Conservation (phyloP, 192 early-diverging fungal genomes). For the Entomortierella parvispora region DNA sequence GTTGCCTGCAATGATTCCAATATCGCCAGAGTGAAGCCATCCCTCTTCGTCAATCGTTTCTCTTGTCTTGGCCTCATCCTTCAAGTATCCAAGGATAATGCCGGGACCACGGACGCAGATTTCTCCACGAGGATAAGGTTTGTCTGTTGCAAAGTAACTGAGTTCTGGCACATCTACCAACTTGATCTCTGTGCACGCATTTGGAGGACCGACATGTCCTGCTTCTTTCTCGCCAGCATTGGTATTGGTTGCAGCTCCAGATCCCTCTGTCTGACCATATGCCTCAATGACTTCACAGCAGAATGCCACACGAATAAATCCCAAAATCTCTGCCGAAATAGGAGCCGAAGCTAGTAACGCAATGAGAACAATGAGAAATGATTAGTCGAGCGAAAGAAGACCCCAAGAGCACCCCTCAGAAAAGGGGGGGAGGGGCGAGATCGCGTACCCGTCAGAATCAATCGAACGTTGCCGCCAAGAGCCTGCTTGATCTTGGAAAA, state of each 20-base stretch:
- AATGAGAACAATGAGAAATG: not conserved
- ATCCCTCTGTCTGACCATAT: conserved; percentile 89
- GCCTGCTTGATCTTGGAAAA: conserved; percentile 79
- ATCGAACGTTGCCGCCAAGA: conserved; percentile 85
- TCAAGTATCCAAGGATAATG: conserved; percentile 82
- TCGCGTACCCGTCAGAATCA: conserved; percentile 76
- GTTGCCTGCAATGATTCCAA: conserved; percentile 74
- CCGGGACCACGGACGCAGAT: conserved; percentile 84
- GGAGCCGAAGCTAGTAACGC: conserved; percentile 73
- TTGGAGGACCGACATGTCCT: conserved; percentile 82
- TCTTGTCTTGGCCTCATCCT: conserved; percentile 77
- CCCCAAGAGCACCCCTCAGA: not conserved
- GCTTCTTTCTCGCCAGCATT: conserved; percentile 67
- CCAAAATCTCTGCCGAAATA: conserved; percentile 79
- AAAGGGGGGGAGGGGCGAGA: not conserved
- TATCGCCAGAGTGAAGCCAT: conserved; percentile 89
- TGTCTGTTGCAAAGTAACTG: conserved; percentile 80
- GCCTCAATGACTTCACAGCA: conserved; percentile 83
- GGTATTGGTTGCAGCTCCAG: conserved; percentile 66
- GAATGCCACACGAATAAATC: conserved; percentile 87
- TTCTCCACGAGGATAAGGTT: conserved; percentile 87
- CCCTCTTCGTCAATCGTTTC: conserved; percentile 85
- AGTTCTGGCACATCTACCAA: conserved; percentile 91
- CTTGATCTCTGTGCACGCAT: conserved; percentile 82
- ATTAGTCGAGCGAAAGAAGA: not conserved